Conservation (phyloP, 257 asterid genomes). For the Gentiana macrophylla region DNA sequence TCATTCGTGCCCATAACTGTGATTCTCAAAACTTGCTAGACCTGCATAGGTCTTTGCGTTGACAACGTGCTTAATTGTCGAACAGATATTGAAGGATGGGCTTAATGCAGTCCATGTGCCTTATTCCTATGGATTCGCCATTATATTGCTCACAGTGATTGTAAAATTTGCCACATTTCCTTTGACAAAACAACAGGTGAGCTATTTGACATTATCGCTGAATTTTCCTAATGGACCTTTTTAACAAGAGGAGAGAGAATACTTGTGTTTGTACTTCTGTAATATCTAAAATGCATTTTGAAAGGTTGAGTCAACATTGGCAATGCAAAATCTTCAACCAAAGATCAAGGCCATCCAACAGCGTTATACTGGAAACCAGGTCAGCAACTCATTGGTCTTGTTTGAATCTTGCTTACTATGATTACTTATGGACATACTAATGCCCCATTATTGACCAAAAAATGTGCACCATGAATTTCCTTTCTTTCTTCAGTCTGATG, state of each 20-base stretch:
- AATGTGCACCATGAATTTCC: no score
- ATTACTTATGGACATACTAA: background rate
- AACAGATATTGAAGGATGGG: slow-evolving; percentile 84
- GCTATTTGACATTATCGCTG: slow-evolving; percentile 5
- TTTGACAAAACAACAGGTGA: slow-evolving; percentile 97
- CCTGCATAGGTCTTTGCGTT: background rate
- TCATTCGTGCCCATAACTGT: no score
- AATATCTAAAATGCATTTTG: slow-evolving; percentile 8
- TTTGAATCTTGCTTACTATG: background rate
- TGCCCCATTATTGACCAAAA: no score
- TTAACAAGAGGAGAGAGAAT: slow-evolving; percentile 5
- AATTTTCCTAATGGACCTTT: background rate
- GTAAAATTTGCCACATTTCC: slow-evolving; percentile 90
- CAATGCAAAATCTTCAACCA: slow-evolving; percentile 99
- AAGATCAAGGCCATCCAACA: slow-evolving; percentile 96
- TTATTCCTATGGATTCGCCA: slow-evolving; percentile 92
- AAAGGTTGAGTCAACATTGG: slow-evolving; percentile 94
- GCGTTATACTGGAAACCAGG: slow-evolving; percentile 98
- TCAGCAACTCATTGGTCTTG: slow-evolving; percentile 14
- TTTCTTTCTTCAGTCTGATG: no score
- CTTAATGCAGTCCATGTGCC: slow-evolving; percentile 89
- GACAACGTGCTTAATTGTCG: slow-evolving; percentile 12
- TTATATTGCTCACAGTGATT: slow-evolving; percentile 79
- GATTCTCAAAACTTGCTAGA: no score
- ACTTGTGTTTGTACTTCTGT: background rate